Base-by-base conservation (phyloP, 1,139 yeast genomes). In the Waltiozyma sp. region DNA sequence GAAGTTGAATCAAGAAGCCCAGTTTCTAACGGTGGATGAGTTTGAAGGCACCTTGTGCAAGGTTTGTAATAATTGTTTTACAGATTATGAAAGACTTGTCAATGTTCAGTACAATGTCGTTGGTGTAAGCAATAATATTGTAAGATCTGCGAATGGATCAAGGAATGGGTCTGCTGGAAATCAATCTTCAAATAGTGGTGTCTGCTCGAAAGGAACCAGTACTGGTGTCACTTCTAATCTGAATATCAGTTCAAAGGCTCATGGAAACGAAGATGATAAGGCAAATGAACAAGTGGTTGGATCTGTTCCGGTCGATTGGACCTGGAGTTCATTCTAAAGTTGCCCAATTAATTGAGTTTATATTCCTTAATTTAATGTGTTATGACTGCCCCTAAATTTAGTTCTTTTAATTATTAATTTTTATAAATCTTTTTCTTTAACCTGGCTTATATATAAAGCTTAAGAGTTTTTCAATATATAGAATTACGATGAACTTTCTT, bases 41-140 rank as follows among this genome's bases (percentile, higher is more conserved):
- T 35, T 35, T 18, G 37, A 35, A 35, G 19, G 23, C 4, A 13
- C 23, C 5, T 13, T 35, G 7, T 77, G 84, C 38, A 80, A 88
- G 58, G 93, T 89, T 3, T 89, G 97, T 60, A 81, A 77, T 52
- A 58, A 61, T 31, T 89, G 97, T 62, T 77, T 81, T 45, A 69
- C 66, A 41, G 86, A 81, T 48, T 87, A 85, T 56, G 82, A 79
- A 56, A 19, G 16, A 4, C 21, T 31, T 8, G 14, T 31, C 9
- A n/a, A 31, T 15, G 10, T n/a, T 14, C 34, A 31, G 18, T 31
- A 31, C 34, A 31, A 31, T 14, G 18, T 31, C n/a, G 18, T 31
- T 15, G 18, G 18, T n/a, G 33, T 13, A 5, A 28, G 6, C n/a
- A 28, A 28, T 28, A 28, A 9, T 9, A 13, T n/a, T 13, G 6